Evolutionary conservation across 2,329 filamentous ascomycete genomes (phyloP).

Genomic region (Reticulascus tulasneorum): DNA sequence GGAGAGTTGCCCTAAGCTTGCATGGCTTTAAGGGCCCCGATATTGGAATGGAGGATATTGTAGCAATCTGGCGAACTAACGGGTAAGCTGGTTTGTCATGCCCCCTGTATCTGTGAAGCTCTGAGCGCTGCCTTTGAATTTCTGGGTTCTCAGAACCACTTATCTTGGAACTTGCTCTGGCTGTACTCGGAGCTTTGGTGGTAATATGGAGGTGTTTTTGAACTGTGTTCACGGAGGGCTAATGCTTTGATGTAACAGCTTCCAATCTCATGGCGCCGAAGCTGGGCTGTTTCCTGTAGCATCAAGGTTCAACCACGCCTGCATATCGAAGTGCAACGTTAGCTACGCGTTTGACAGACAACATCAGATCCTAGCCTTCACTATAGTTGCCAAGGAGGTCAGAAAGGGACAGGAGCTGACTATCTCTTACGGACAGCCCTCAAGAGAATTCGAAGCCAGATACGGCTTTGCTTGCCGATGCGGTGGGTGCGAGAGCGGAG

Average conservation of each 20-base stretch:
- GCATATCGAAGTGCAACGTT: slow-evolving; percentile 37
- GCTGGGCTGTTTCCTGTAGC: slow-evolving; percentile 46
- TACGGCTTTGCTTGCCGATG: slow-evolving; percentile 54
- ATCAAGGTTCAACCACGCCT: slow-evolving; percentile 58
- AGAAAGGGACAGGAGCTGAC: slow-evolving; percentile 44
- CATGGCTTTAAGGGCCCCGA: slow-evolving; percentile 27
- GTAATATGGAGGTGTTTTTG: too few relatives aligned
- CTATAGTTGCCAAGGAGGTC: slow-evolving; percentile 29
- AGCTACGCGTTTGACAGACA: slow-evolving; percentile 36
- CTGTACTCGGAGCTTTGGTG: too few relatives aligned
- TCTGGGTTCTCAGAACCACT: too few relatives aligned
- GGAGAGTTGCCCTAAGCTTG: slow-evolving; percentile 31
- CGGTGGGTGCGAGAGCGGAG: slow-evolving; percentile 35
- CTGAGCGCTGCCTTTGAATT: too few relatives aligned
- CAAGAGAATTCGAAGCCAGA: slow-evolving; percentile 34
- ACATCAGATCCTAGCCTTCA: slow-evolving; percentile 35
- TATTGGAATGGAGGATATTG: slow-evolving; percentile 21
- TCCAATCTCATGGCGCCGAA: too few relatives aligned
- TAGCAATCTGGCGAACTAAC: slow-evolving; percentile 42
- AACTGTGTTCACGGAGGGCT: too few relatives aligned
- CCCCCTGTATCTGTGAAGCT: too few relatives aligned
- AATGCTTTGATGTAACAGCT: slow-evolving; percentile 4
- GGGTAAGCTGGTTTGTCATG: too few relatives aligned
- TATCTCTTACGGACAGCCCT: slow-evolving; percentile 42
- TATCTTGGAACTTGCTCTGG: too few relatives aligned